A percentile compares a stretch with the other conserved stretches of the same genome.
Evolutionary conservation across 208 protist genomes (phyloP).

Genomic region (Wallacemonas sp.): DNA sequence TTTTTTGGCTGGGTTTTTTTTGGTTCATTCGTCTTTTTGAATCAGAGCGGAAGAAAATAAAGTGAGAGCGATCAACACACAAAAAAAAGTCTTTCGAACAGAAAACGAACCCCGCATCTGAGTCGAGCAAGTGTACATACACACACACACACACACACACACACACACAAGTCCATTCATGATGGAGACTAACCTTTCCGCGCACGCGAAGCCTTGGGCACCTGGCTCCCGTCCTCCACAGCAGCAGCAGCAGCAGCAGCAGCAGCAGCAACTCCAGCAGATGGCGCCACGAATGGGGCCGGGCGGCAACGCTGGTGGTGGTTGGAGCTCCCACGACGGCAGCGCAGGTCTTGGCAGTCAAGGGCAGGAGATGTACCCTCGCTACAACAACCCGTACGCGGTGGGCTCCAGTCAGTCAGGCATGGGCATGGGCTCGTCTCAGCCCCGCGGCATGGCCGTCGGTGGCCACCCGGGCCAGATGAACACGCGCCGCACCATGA

Average conservation of each 20-base stretch:
- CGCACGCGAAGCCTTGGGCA: slow-evolving; percentile 65
- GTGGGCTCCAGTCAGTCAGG: background rate
- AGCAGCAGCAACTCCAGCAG: slow-evolving; percentile 16
- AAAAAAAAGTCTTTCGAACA: no score
- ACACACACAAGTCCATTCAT: background rate
- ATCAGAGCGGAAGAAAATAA: no score
- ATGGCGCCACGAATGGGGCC: slow-evolving; percentile 14
- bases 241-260: slow-evolving; percentile 17
- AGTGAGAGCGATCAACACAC: no score
- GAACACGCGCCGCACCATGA: slow-evolving; percentile 4
- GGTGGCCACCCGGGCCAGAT: background rate
- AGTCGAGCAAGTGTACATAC: background rate
- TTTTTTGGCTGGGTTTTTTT: no score
- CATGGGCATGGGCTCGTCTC: background rate
- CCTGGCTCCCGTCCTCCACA: slow-evolving; percentile 20
- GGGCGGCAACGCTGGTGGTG: slow-evolving; percentile 15
- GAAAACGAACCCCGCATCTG: no score
- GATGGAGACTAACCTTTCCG: slow-evolving; percentile 52
- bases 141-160: background rate
- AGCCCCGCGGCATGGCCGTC: background rate
- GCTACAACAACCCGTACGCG: slow-evolving; percentile 9
- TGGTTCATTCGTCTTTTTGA: no score
- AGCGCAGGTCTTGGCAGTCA: slow-evolving; percentile 20
- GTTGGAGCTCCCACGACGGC: slow-evolving; percentile 27
- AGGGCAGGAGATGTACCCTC: background rate